Percentiles rank a stretch among this genome's conserved stretches.
phyloP scores from a whole-genome alignment of 2,329 filamentous ascomycete genomes.

The Penicillium concentricum region DNA sequence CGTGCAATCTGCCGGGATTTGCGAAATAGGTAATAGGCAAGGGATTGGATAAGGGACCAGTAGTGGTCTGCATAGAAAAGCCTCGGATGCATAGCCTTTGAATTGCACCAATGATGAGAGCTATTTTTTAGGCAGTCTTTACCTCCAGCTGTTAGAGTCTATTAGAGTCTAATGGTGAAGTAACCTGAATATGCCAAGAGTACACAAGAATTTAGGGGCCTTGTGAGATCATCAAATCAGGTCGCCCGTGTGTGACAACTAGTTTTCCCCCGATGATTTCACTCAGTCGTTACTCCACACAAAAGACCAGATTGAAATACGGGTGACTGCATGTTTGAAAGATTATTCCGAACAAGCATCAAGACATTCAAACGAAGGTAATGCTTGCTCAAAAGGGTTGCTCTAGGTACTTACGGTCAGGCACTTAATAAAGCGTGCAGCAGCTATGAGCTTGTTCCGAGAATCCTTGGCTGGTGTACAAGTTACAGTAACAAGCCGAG shows the following conservation, averaged over 20 bases:
- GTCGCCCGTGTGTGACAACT: background rate
- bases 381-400: background rate
- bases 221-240: background rate
- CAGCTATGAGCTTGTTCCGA: background rate
- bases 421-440: background rate
- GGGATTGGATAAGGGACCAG: background rate
- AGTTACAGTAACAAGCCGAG: background rate
- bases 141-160: background rate
- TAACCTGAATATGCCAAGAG: background rate
- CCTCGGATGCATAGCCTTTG: background rate
- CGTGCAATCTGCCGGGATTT: background rate
- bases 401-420: background rate
- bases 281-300: background rate
- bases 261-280: background rate
- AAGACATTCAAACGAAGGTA: background rate
- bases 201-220: background rate
- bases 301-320: background rate
- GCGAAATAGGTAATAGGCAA: background rate
- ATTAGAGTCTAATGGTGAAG: background rate
- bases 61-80: background rate
- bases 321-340: constrained; percentile 1
- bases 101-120: background rate
- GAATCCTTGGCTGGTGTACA: background rate
- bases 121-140: background rate
- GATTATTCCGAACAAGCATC: background rate